A percentile compares a stretch with the other conserved stretches of the same genome.
These are phyloP conservation scores for Tausonia pullulans DNA, from an alignment of 1,284 basidiomycete species.

Conservation along the genomic window DNA sequence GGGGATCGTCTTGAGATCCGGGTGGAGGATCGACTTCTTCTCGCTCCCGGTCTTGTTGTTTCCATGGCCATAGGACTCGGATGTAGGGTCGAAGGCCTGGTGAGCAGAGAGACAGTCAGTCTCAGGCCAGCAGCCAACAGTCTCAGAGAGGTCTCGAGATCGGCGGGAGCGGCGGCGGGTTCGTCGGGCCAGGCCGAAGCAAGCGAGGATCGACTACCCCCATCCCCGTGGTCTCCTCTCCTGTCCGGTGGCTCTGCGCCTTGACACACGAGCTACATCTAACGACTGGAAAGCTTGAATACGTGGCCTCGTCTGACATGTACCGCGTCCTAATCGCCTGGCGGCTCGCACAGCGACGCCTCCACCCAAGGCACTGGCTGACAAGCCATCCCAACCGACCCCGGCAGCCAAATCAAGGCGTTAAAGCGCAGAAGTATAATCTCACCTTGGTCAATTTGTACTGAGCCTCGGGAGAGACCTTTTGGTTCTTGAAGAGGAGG, in stretches of 20 bases:
- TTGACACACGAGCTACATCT: too few species aligned
- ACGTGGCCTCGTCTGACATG: too few species aligned
- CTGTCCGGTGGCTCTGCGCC: too few species aligned
- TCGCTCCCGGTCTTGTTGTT: conserved; percentile 66
- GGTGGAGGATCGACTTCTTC: conserved; percentile 65
- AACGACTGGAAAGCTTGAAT: too few species aligned
- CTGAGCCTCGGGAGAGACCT: conserved; percentile 67
- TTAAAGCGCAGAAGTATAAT: too few species aligned
- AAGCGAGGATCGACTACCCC: too few species aligned
- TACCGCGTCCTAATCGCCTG: too few species aligned
- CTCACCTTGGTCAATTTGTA: conserved; percentile 66
- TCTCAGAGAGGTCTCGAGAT: neutral
- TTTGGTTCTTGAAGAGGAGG: conserved; percentile 58
- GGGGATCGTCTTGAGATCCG: conserved; percentile 76
- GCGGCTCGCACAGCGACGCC: too few species aligned
- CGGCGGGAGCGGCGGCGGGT: too few species aligned
- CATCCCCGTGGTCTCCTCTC: too few species aligned
- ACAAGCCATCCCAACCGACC: neutral
- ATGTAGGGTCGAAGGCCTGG: conserved; percentile 50
- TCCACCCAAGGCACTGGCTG: neutral
- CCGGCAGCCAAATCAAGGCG: too few species aligned
- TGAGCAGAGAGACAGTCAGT: neutral
- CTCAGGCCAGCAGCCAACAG: neutral
- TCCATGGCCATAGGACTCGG: conserved; percentile 63
- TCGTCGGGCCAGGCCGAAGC: too few species aligned